A percentile compares a stretch with the other conserved stretches of the same genome.
phyloP scores from a whole-genome alignment of 305 asterid genomes.

The Fraxinus sp. region DNA sequence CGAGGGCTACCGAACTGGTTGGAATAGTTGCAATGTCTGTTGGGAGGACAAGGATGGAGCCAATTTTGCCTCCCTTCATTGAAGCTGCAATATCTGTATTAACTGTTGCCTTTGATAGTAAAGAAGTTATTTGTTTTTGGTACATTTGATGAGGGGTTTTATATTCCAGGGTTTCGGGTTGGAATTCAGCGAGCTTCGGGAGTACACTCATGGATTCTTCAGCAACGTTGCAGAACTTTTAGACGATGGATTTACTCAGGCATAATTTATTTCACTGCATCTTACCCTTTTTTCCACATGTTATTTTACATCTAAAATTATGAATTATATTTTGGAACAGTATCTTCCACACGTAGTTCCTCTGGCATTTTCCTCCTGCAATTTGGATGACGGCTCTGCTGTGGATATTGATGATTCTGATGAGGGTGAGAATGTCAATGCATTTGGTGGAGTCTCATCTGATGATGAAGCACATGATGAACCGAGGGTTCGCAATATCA shows the following conservation, averaged over 20 bases:
- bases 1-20: conserved; percentile 97
- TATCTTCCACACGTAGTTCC: conserved; percentile 95
- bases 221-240: conserved; percentile 89
- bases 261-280: conserved; percentile 32
- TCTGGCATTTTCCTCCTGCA: conserved; percentile 84
- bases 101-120: conserved; percentile 25
- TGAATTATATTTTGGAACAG: conserved; percentile 46
- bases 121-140: conserved; percentile 15
- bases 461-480: conserved; percentile 99
- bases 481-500: conserved; percentile 91
- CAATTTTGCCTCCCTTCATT: conserved; percentile 82
- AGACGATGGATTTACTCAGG: conserved; percentile 89
- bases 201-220: conserved; percentile 98
- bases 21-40: conserved; percentile 96
- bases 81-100: conserved; percentile 92
- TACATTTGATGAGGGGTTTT: conserved; percentile 21
- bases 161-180: conserved; percentile 75
- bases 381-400: conserved; percentile 99
- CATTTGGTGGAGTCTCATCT: conserved; percentile 94
- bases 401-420: conserved; percentile 92
- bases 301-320: conserved; percentile 20
- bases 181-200: conserved; percentile 97
- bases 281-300: conserved; percentile 12
- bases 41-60: conserved; percentile 89
- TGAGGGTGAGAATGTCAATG: conserved; percentile 68